Base-by-base conservation (phyloP, 805 yeast species). In the Diddensiella caesifluorescens region DNA sequence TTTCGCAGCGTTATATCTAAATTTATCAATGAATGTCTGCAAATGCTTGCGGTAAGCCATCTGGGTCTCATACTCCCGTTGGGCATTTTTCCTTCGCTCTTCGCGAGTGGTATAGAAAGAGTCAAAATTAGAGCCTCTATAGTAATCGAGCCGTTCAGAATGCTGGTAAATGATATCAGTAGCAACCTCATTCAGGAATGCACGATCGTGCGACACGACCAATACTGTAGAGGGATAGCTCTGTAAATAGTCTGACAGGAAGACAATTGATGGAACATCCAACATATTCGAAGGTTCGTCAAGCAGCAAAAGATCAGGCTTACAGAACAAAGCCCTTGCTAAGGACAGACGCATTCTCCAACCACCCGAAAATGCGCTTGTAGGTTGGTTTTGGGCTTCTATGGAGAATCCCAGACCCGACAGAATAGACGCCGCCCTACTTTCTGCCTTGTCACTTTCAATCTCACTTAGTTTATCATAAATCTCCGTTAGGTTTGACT, bases 211-310 rank as follows among this genome's bases (percentile, higher is more conserved):
- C 43, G 98, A 92, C 34, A 92, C 99, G 32, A 90, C 95, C 50
- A 92, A 69, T 2, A 92, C 92, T 0, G 98, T 92, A 1, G 95
- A 77, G 41, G 95, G 89, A 61, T 92, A 92, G 5, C 85, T 73
- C 60, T 86, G 95, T 53, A 92, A 69, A 61, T 92, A 92, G 53
- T 84, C 79, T 7, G 97, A 90, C 59, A 92, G 73, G 62, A 80
- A 92, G 1, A 97, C 90, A 61, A 92, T 86, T 41, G 97, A 89
- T 22, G 98, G 99, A 63, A 92, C 96, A 77, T 92, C 99, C 95
- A 92, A 84, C 96, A 89, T 92, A 81, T 92, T 92, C 48, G 97
- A 89, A 57, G 99, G 99, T 74, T 92, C 99, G 77, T 92, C 98
- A 51, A 92, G 74, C 60, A 92, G 70, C 52, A 92, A 71, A 51